Percentiles rank a stretch among this genome's conserved stretches.
These are phyloP conservation scores for Kodamaea hsintzibuensis DNA, from an alignment of 805 yeast species.

Conservation along the genomic window DNA sequence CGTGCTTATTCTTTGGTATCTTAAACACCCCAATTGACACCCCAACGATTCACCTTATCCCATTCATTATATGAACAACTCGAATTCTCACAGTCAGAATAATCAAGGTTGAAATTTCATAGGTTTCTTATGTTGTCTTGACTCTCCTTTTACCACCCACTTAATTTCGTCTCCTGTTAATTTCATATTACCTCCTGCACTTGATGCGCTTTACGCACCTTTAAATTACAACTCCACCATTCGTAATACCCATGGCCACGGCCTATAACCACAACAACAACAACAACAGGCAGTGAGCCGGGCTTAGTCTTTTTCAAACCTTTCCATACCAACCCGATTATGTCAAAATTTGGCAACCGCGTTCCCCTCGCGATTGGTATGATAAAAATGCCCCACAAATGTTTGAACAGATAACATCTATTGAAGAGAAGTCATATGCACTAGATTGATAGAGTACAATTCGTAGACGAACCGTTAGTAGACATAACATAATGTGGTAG, in stretches of 20 bases:
- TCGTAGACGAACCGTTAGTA: too few species aligned
- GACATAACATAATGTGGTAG: too few species aligned
- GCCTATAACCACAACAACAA: not conserved
- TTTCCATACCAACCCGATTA: not conserved
- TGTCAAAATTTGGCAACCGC: not conserved
- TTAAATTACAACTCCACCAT: not conserved
- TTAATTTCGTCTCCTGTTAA: not conserved
- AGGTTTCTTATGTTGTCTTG: not conserved
- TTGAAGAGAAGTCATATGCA: not conserved
- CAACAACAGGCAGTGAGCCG: not conserved
- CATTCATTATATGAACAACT: too few species aligned
- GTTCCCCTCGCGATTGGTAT: not conserved
- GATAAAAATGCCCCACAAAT: not conserved
- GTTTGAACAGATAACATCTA: not conserved
- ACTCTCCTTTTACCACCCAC: not conserved
- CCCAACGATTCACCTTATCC: too few species aligned
- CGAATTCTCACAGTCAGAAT: too few species aligned
- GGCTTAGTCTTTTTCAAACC: not conserved
- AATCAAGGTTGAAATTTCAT: not conserved
- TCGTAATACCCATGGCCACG: not conserved
- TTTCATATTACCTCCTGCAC: not conserved
- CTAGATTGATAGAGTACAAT: not conserved
- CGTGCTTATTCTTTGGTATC: too few species aligned
- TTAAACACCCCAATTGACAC: too few species aligned
- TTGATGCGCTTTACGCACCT: not conserved